phyloP scores from a whole-genome alignment of 2,329 filamentous ascomycete genomes.

The Scolecobasidium constrictum region DNA sequence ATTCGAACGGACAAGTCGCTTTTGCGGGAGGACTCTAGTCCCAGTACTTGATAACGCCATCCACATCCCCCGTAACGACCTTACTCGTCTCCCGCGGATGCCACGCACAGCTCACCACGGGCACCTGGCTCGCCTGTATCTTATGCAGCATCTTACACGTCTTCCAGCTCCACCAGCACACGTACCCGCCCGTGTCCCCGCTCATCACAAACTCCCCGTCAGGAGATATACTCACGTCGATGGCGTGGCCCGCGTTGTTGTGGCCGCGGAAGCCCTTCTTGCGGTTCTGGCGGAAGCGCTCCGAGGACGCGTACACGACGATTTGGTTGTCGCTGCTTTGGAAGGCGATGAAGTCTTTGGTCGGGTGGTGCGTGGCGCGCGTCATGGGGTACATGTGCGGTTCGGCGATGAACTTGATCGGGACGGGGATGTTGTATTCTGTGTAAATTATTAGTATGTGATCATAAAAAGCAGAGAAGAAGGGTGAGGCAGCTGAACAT shows the following conservation, averaged over 20 bases:
- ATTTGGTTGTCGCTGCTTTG: constrained; percentile 95
- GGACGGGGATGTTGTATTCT: constrained; percentile 80
- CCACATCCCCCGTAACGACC: constrained; percentile 79
- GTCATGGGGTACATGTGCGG: constrained; percentile 97
- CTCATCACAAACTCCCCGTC: constrained; percentile 85
- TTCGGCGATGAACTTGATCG: constrained; percentile 96
- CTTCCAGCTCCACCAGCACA: constrained; percentile 99
- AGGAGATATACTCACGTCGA: constrained; percentile 78
- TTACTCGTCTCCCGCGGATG: constrained; percentile 97
- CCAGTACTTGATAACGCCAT: constrained; percentile 86
- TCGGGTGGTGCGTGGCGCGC: constrained; percentile 72
- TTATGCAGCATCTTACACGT: constrained; percentile 99
- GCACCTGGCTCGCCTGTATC: constrained; percentile 71
- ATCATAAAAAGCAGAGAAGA: no score
- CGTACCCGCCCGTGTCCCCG: constrained; percentile 78
- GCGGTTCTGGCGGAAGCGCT: constrained; percentile 93
- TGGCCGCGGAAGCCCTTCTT: constrained; percentile 96
- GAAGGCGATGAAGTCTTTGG: constrained; percentile 87
- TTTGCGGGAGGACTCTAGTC: constrained; percentile 48
- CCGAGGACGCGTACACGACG: constrained; percentile 84
- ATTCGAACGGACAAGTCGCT: no score
- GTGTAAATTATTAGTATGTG: constrained; percentile 22
- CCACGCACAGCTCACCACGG: constrained; percentile 84
- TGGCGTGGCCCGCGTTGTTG: constrained; percentile 88
- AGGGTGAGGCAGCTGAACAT: not conserved